Evolutionary conservation across 2,329 filamentous ascomycete genomes (phyloP).

Genomic region (Alternaria postmessia): DNA sequence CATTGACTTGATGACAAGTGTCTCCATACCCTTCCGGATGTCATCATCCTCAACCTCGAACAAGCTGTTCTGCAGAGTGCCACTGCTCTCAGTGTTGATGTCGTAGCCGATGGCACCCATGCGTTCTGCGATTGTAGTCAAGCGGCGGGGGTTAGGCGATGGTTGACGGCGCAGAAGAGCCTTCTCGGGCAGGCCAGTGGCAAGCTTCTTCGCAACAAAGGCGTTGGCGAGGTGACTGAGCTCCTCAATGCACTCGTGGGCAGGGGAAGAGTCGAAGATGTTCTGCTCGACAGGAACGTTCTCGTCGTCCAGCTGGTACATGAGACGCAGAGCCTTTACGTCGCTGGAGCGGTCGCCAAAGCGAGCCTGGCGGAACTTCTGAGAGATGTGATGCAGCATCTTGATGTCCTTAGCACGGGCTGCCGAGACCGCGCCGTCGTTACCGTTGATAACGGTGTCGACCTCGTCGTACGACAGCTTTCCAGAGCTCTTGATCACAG

Average conservation of each 20-base stretch:
- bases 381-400: slow-evolving; percentile 79
- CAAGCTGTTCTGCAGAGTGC: slow-evolving; percentile 89
- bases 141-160: slow-evolving; percentile 83
- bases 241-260: slow-evolving; percentile 94
- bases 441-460: slow-evolving; percentile 77
- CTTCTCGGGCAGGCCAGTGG: slow-evolving; percentile 83
- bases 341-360: slow-evolving; percentile 81
- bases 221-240: slow-evolving; percentile 92
- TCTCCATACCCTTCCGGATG: slow-evolving; percentile 97
- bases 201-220: slow-evolving; percentile 85
- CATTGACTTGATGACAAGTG: slow-evolving; percentile 92
- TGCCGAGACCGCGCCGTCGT: slow-evolving; percentile 70
- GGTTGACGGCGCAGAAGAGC: slow-evolving; percentile 88
- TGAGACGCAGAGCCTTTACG: slow-evolving; percentile 83
- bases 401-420: slow-evolving; percentile 79
- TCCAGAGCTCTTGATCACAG: slow-evolving; percentile 89
- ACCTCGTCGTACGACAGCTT: slow-evolving; percentile 87
- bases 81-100: slow-evolving; percentile 88
- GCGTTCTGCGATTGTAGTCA: slow-evolving; percentile 89
- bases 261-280: slow-evolving; percentile 88
- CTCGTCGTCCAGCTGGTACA: slow-evolving; percentile 96
- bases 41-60: slow-evolving; percentile 91
- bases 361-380: slow-evolving; percentile 89
- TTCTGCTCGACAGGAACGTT: slow-evolving; percentile 97
- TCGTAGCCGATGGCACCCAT: slow-evolving; percentile 92